phyloP scores from a whole-genome alignment of 805 yeast genomes.

The Candida xyloterini region DNA sequence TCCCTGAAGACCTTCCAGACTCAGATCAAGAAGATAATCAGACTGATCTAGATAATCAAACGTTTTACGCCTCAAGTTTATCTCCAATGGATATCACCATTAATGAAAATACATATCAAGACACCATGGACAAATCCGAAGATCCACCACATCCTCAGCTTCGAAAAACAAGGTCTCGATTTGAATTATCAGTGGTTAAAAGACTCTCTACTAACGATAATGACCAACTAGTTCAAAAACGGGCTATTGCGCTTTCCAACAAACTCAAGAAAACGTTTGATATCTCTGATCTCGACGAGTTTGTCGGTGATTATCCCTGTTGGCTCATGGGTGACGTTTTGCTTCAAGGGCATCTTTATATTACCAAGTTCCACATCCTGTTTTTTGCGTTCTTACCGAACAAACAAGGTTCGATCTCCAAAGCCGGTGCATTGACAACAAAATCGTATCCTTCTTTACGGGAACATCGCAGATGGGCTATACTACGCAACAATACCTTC shows the following conservation, averaged over 20 bases:
- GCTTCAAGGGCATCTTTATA: constrained; percentile 78
- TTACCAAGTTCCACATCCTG: constrained; percentile 61
- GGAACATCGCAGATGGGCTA: constrained; percentile 71
- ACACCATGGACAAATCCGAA: not conserved
- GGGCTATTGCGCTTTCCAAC: constrained; percentile 37
- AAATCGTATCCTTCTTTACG: constrained; percentile 37
- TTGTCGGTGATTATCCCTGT: constrained; percentile 61
- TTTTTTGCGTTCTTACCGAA: constrained; percentile 81
- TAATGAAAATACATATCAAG: constrained; percentile 5
- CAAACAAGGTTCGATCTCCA: constrained; percentile 39
- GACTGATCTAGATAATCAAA: constrained; percentile 5
- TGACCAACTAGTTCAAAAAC: constrained; percentile 18
- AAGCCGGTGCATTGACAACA: constrained; percentile 50
- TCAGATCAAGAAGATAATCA: not conserved
- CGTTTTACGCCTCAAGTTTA: constrained; percentile 3
- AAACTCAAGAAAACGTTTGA: constrained; percentile 40
- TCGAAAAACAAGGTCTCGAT: constrained; percentile 22
- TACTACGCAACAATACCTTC: constrained; percentile 64
- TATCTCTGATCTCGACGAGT: constrained; percentile 52
- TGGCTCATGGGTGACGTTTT: constrained; percentile 84
- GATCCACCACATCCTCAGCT: constrained; percentile 5
- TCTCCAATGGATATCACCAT: constrained; percentile 4
- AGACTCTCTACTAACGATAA: constrained; percentile 25
- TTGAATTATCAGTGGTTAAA: constrained; percentile 33
- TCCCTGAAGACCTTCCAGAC: constrained; percentile 1